These are phyloP conservation scores for Rugiboletus extremiorientalis DNA, from an alignment of 1,284 basidiomycete species.

Conservation along the genomic window DNA sequence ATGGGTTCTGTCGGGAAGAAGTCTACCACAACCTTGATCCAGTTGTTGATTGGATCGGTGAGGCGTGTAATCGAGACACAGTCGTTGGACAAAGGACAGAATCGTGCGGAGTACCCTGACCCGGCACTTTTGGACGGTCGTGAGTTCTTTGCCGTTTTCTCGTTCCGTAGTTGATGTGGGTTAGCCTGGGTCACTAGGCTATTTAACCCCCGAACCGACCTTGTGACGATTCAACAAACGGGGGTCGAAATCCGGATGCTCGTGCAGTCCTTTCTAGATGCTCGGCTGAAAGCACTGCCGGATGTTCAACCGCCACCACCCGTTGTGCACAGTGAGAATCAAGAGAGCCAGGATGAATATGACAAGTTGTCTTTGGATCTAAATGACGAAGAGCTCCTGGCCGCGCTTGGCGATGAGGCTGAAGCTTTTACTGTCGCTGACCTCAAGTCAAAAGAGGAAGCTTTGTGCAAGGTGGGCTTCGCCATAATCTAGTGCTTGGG, in stretches of 20 bases:
- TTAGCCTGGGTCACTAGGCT: conserved; percentile 65
- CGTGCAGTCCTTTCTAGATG: conserved; percentile 66
- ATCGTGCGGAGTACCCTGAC: conserved; percentile 58
- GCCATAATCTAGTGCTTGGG: background rate
- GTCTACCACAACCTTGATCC: conserved; percentile 37
- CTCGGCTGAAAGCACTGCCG: conserved; percentile 53
- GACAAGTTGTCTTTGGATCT: conserved; percentile 55
- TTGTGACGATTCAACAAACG: conserved; percentile 34
- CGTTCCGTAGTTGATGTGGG: conserved; percentile 9
- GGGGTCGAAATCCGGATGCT: conserved; percentile 35
- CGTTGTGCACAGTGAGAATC: conserved; percentile 38
- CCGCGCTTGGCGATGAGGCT: conserved; percentile 46
- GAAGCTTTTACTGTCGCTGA: conserved; percentile 26
- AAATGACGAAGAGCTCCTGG: conserved; percentile 58
- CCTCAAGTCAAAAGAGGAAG: conserved; percentile 41
- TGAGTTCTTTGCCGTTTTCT: conserved; percentile 37
- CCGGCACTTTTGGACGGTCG: conserved; percentile 58
- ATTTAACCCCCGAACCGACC: conserved; percentile 47
- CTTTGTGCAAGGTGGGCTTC: conserved; percentile 42
- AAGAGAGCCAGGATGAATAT: conserved; percentile 81
- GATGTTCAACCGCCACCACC: conserved; percentile 41
- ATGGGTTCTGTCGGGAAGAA: conserved; percentile 10
- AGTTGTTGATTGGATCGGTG: conserved; percentile 61
- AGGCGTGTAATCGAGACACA: conserved; percentile 59
- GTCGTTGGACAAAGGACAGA: conserved; percentile 37